Conservation (phyloP, 345 rosid species). For the Stellera chamaejasme region DNA sequence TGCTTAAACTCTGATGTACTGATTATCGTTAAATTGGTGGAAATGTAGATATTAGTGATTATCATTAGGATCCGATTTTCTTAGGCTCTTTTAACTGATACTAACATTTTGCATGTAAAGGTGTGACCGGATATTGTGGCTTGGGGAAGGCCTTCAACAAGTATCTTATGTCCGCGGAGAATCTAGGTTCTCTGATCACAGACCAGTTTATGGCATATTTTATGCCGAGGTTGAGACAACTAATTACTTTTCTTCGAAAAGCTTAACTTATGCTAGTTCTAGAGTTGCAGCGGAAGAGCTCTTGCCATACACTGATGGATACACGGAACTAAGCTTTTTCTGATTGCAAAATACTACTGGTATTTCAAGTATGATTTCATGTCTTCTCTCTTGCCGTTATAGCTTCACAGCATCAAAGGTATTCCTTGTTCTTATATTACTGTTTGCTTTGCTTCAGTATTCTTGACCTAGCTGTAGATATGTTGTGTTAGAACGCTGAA, state of each 20-base stretch:
- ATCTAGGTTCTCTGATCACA: slow-evolving; percentile 78
- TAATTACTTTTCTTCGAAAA: slow-evolving; percentile 28
- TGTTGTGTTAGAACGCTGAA: too few species aligned
- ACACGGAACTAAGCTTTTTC: neutral
- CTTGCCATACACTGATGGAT: slow-evolving; percentile 19
- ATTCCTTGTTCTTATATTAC: too few species aligned
- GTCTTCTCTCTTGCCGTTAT: too few species aligned
- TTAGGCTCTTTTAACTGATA: neutral
- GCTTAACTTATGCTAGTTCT: slow-evolving; percentile 18
- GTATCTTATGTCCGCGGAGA: slow-evolving; percentile 53
- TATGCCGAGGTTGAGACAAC: slow-evolving; percentile 39
- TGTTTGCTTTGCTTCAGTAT: too few species aligned
- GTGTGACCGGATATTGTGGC: slow-evolving; percentile 95
- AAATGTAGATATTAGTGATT: too few species aligned
- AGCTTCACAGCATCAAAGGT: too few species aligned
- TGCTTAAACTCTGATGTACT: too few species aligned
- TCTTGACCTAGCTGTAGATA: too few species aligned
- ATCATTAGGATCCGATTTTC: too few species aligned
- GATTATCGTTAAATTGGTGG: too few species aligned
- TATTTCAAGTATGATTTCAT: too few species aligned
- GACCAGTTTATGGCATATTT: slow-evolving; percentile 71
- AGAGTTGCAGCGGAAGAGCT: slow-evolving; percentile 38
- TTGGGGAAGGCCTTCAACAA: slow-evolving; percentile 61
- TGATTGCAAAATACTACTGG: too few species aligned
- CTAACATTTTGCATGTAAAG: slow-evolving; percentile 26